Conservation (phyloP, 2,329 filamentous ascomycete species). For the Clarireedia homoeocarpa region DNA sequence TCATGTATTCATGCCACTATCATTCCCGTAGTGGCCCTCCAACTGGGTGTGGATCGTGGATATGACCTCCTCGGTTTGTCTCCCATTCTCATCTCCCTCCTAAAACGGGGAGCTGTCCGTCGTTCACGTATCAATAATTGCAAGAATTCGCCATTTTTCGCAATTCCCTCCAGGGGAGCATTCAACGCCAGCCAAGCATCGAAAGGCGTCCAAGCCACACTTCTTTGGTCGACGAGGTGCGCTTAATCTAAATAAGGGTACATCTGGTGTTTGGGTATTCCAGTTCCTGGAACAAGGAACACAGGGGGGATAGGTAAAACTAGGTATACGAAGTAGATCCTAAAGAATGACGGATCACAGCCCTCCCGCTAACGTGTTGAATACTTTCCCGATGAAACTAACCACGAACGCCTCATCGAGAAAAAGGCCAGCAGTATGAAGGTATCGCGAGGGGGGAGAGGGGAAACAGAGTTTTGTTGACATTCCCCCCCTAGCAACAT, state of each 20-base stretch:
- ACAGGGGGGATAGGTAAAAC: background rate
- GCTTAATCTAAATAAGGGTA: slow-evolving; percentile 6
- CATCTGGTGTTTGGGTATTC: background rate
- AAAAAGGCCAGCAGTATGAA: too few species aligned
- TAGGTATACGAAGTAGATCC: too few species aligned
- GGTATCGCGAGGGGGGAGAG: too few species aligned
- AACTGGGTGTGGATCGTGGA: too few species aligned
- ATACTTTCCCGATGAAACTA: too few species aligned
- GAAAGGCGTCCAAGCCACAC: slow-evolving; percentile 3
- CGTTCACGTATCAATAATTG: background rate
- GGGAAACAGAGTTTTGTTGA: background rate
- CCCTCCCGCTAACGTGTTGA: too few species aligned
- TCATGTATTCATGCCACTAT: too few species aligned
- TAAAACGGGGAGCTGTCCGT: background rate
- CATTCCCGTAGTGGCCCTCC: too few species aligned
- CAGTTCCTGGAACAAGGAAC: background rate
- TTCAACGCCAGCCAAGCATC: background rate
- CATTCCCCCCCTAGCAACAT: background rate
- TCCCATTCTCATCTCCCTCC: background rate
- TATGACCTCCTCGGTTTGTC: too few species aligned
- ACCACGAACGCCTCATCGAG: too few species aligned
- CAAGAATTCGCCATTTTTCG: background rate
- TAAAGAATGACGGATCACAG: too few species aligned
- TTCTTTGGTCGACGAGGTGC: background rate
- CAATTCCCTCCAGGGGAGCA: background rate